A percentile compares a stretch with the other conserved stretches of the same genome.
Conservation (phyloP, 2,329 filamentous ascomycete genomes). For the Malbranchea cinnamomea region DNA sequence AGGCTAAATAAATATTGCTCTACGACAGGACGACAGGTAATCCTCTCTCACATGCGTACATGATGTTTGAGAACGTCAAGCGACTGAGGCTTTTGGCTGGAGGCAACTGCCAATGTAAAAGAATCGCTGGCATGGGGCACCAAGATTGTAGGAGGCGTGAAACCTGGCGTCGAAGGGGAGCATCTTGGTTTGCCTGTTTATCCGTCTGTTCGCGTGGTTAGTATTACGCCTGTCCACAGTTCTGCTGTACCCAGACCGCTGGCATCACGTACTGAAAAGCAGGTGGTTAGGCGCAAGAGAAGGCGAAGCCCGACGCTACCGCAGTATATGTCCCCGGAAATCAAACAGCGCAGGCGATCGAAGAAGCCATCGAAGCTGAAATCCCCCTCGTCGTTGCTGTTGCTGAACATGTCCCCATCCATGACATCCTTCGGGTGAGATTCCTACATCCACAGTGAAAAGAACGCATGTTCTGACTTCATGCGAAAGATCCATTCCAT, state of each 20-base stretch:
- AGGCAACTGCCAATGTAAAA: slow-evolving; percentile 58
- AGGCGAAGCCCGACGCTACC: slow-evolving; percentile 60
- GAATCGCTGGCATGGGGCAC: slow-evolving; percentile 67
- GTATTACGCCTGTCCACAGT: slow-evolving; percentile 4
- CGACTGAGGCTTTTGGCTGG: slow-evolving; percentile 14
- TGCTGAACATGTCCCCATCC: slow-evolving; percentile 64
- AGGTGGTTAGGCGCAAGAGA: slow-evolving; percentile 46
- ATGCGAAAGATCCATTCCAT: slow-evolving; percentile 47
- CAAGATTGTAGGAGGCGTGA: slow-evolving; percentile 65
- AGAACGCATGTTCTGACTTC: slow-evolving; percentile 4
- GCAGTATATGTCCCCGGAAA: slow-evolving; percentile 69
- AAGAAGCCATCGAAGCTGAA: slow-evolving; percentile 66
- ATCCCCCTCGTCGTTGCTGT: slow-evolving; percentile 65
- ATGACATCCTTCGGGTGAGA: slow-evolving; percentile 55
- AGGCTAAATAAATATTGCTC: too few relatives aligned
- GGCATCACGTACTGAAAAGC: neutral
- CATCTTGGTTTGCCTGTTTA: slow-evolving; percentile 61
- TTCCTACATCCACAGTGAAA: slow-evolving; percentile 3
- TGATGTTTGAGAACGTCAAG: neutral
- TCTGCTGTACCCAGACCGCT: neutral
- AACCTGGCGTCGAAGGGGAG: slow-evolving; percentile 52
- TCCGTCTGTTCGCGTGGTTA: slow-evolving; percentile 47
- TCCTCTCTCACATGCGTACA: slow-evolving; percentile 10
- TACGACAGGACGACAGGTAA: slow-evolving; percentile 25
- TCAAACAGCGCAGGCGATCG: slow-evolving; percentile 56